These are phyloP conservation scores for Salvia splendens DNA, from an alignment of 257 asterid species.

Conservation along the genomic window DNA sequence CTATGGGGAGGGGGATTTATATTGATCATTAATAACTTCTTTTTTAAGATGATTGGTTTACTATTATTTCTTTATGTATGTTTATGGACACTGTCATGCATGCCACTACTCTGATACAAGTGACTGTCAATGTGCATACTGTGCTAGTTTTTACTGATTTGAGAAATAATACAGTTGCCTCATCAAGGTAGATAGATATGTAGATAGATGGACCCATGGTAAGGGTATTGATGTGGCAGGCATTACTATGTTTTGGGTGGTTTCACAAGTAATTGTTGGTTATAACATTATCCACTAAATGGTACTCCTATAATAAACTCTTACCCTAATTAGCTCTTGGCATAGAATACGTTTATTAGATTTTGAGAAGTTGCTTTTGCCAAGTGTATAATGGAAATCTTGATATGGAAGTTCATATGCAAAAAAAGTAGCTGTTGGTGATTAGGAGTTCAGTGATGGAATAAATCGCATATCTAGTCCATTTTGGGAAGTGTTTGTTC, in stretches of 20 bases:
- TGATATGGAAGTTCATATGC: neutral
- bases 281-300: neutral
- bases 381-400: neutral
- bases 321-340: no score
- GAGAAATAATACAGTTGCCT: neutral
- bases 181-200: neutral
- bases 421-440: neutral
- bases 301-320: no score
- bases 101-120: neutral
- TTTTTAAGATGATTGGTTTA: neutral
- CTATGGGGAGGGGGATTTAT: neutral
- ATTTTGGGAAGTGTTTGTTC: neutral
- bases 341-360: no score
- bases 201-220: neutral
- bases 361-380: neutral
- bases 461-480: neutral
- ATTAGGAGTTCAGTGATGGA: neutral
- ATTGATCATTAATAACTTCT: neutral
- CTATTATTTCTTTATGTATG: neutral
- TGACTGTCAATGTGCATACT: neutral
- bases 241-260: neutral
- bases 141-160: neutral
- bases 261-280: no score
- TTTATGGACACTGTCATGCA: neutral
- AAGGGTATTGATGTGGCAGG: neutral